Evolutionary conservation across 345 rosid genomes (phyloP), one percentile per base, ranked within the genome.

Genomic region (Sonneratia caseolaris): DNA sequence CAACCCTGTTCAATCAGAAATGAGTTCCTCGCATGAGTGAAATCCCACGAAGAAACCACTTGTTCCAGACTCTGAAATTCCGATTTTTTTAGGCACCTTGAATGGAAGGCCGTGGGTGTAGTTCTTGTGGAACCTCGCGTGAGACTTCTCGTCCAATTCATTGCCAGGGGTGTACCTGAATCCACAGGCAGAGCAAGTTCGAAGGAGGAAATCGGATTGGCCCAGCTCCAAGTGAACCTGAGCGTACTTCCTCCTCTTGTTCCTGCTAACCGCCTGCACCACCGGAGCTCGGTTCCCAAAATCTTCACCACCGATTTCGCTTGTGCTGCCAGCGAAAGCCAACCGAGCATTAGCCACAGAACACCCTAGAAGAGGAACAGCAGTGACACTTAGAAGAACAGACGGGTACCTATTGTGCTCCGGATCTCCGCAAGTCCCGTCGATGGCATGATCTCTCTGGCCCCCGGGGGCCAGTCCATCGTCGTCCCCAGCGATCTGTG

Each of bases 181-280:
- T 42, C 92, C 92, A 64, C 98, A 90, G 0, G 72, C 69, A 9
- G 77, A 62, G 72, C 99, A 95, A 2, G 79, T 72, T 3, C 79
- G 88, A 66, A 95, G 84, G 75, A 86, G 86, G 78, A 95, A 92
- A 86, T 95, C 96, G 59, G 97, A 84, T 74, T 95, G 98, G 32
- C 96, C 98, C 32, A 92, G 74, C 40, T 95, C 97, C 73, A 92
- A 77, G 84, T 92, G 87, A 32, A 90, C 72, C 81, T 90, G 97
- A 4, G 91, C 89, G 75, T 90, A 90, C 73, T 80, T 89, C 66
- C 99, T 89, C 77, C 86, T 95, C 84, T 81, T 89, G 71, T 64
- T 75, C 37, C 55, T 38, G 69, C 64, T 70, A 40, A 38, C 49
- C 27, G 73, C 21, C 37, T 57, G 18, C 22, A 15, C 16, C 77